Conservation (phyloP, 768 basidiomycete genomes). For the Omphalotus guepiniiformis region DNA sequence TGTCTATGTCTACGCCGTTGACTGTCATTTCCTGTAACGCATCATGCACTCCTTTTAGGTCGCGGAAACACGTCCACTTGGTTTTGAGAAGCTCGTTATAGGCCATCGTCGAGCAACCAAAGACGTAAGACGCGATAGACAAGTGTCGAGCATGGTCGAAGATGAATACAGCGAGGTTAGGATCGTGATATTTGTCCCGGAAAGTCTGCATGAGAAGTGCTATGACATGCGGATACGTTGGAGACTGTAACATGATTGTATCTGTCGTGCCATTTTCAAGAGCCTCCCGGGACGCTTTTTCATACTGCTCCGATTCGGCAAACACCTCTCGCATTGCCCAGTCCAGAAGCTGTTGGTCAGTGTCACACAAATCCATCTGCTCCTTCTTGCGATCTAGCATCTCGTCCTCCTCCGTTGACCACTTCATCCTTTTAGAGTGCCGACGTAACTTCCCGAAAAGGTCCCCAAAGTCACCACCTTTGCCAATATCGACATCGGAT, state of each 20-base stretch:
- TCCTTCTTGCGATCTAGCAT: slow-evolving; percentile 68
- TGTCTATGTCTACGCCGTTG: slow-evolving; percentile 70
- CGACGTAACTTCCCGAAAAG: slow-evolving; percentile 53
- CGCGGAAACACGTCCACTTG: slow-evolving; percentile 82
- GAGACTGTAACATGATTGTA: slow-evolving; percentile 43
- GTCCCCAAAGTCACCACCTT: slow-evolving; percentile 36
- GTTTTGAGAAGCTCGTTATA: slow-evolving; percentile 88
- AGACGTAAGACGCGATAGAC: slow-evolving; percentile 78
- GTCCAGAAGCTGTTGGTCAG: slow-evolving; percentile 64
- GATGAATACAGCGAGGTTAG: slow-evolving; percentile 75
- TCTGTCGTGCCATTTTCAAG: slow-evolving; percentile 25
- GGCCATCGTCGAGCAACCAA: slow-evolving; percentile 82
- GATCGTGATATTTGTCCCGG: slow-evolving; percentile 73
- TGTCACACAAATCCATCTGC: slow-evolving; percentile 63
- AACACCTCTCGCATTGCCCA: slow-evolving; percentile 76
- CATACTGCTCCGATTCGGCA: slow-evolving; percentile 47
- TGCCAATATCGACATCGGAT: slow-evolving; percentile 7
- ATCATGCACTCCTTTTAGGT: slow-evolving; percentile 68
- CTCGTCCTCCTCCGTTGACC: slow-evolving; percentile 49
- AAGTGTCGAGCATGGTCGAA: slow-evolving; percentile 76
- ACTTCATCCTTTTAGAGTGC: slow-evolving; percentile 44
- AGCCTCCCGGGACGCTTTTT: slow-evolving; percentile 39
- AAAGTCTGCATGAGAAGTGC: slow-evolving; percentile 75
- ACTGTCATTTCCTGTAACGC: slow-evolving; percentile 78
- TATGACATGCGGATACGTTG: slow-evolving; percentile 71